A percentile compares a stretch with the other conserved stretches of the same genome.
phyloP scores from a whole-genome alignment of 768 basidiomycete genomes.

The Suillus decipiens region DNA sequence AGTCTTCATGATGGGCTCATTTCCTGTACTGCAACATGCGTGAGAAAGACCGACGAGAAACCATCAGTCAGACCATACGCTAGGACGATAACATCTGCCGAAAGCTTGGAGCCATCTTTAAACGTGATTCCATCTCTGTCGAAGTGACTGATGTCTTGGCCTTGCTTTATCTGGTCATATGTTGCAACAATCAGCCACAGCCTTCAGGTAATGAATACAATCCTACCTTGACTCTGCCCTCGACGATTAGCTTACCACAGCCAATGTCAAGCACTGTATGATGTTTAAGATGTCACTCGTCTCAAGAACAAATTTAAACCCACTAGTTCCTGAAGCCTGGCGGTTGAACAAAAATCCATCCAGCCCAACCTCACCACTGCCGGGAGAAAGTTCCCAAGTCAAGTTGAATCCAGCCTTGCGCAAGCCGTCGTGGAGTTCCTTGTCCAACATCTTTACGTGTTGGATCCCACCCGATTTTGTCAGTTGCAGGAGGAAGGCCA shows the following conservation, averaged over 20 bases:
- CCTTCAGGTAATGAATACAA: neutral
- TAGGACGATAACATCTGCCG: constrained; percentile 49
- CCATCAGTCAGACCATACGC: constrained; percentile 41
- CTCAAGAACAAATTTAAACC: neutral
- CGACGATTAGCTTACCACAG: neutral
- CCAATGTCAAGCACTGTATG: constrained; percentile 15
- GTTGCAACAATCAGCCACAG: neutral
- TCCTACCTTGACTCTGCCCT: constrained; percentile 2
- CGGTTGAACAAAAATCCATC: neutral
- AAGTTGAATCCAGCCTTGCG: constrained; percentile 1
- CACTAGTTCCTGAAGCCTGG: neutral
- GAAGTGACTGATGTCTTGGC: constrained; percentile 38
- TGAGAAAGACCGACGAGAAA: neutral
- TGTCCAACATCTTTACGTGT: neutral
- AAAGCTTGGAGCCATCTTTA: constrained; percentile 37
- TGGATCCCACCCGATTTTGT: neutral
- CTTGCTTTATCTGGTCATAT: constrained; percentile 30
- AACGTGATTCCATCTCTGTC: constrained; percentile 44
- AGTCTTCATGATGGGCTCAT: neutral
- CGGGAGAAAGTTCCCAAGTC: neutral
- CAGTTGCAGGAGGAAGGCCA: neutral
- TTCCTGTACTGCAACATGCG: neutral
- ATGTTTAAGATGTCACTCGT: neutral
- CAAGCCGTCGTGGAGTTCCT: constrained; percentile 5
- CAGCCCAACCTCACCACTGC: constrained; percentile 1